These are phyloP conservation scores for Colletotrichum sp. DNA, from an alignment of 2,329 filamentous ascomycete genomes.

Conservation along the genomic window DNA sequence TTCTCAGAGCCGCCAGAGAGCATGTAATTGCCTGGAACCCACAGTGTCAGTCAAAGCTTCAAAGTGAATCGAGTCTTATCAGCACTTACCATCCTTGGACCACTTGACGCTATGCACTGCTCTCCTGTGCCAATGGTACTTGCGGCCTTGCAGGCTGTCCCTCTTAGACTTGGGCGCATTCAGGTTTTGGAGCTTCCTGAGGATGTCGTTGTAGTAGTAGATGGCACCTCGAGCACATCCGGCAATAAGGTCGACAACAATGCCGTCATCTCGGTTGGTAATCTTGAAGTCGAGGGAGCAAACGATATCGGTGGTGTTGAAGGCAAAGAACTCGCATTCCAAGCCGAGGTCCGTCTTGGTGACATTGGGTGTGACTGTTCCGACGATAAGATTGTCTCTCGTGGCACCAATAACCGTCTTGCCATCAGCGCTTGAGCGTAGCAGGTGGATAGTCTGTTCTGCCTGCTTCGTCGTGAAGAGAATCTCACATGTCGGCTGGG, in stretches of 20 bases:
- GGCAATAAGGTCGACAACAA: slow-evolving; percentile 73
- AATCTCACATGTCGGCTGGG: slow-evolving; percentile 34
- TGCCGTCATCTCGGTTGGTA: slow-evolving; percentile 25
- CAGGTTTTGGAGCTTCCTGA: slow-evolving; percentile 60
- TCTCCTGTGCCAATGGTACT: slow-evolving; percentile 90
- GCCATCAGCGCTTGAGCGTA: slow-evolving; percentile 58
- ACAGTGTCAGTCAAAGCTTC: slow-evolving; percentile 33
- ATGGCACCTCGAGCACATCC: slow-evolving; percentile 81
- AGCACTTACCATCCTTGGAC: slow-evolving; percentile 82
- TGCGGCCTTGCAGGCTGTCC: slow-evolving; percentile 62
- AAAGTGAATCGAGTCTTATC: background rate
- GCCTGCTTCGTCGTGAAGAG: slow-evolving; percentile 41
- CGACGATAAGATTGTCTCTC: slow-evolving; percentile 62
- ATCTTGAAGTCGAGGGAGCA: slow-evolving; percentile 70
- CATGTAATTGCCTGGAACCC: slow-evolving; percentile 78
- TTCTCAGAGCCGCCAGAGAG: slow-evolving; percentile 93
- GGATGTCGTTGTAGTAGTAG: slow-evolving; percentile 79
- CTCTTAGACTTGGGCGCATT: slow-evolving; percentile 40
- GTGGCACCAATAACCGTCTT: slow-evolving; percentile 54
- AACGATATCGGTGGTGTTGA: slow-evolving; percentile 67
- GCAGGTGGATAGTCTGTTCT: slow-evolving; percentile 41
- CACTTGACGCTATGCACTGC: slow-evolving; percentile 86
- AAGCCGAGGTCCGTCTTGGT: slow-evolving; percentile 42
- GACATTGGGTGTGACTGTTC: slow-evolving; percentile 45
- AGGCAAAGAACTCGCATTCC: slow-evolving; percentile 61